Evolutionary conservation across 2,329 filamentous ascomycete species (phyloP).

Genomic region (Aspergillus proliferans): DNA sequence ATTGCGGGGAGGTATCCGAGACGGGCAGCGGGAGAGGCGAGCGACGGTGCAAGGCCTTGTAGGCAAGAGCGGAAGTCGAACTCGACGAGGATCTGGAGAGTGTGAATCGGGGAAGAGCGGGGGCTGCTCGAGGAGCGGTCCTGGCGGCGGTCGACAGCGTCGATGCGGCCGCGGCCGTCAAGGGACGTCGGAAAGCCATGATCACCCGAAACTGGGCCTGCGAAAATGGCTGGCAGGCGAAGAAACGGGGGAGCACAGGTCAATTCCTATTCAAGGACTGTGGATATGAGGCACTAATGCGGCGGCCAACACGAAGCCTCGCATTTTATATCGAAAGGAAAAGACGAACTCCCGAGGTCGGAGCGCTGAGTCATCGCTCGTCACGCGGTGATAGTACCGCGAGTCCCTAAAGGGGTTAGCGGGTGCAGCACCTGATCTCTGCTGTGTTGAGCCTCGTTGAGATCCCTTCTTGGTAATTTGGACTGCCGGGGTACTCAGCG

Average conservation of each 20-base stretch:
- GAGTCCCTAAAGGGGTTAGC: slow-evolving; percentile 12
- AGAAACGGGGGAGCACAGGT: background rate
- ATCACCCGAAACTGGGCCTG: slow-evolving; percentile 11
- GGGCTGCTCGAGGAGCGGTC: slow-evolving; percentile 20
- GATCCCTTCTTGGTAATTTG: background rate
- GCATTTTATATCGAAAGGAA: background rate
- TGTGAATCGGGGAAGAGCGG: slow-evolving; percentile 25
- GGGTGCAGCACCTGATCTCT: slow-evolving; percentile 3
- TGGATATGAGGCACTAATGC: background rate
- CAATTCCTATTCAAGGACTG: background rate
- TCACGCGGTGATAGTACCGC: slow-evolving; percentile 8
- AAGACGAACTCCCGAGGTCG: slow-evolving; percentile 4
- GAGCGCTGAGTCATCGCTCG: slow-evolving; percentile 25
- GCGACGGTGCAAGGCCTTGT: slow-evolving; percentile 92
- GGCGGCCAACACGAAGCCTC: background rate
- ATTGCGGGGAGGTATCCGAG: slow-evolving; percentile 70
- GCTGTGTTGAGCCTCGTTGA: background rate
- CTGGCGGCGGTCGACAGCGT: slow-evolving; percentile 18
- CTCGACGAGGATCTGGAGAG: slow-evolving; percentile 35
- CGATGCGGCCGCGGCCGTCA: slow-evolving; percentile 24
- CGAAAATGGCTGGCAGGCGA: slow-evolving; percentile 7
- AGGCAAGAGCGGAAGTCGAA: slow-evolving; percentile 89
- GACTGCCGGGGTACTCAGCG: background rate
- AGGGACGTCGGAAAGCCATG: slow-evolving; percentile 36
- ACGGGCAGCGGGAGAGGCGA: slow-evolving; percentile 77